Evolutionary conservation across 1,139 yeast species (phyloP).

Genomic region (Arxiozyma bovina): DNA sequence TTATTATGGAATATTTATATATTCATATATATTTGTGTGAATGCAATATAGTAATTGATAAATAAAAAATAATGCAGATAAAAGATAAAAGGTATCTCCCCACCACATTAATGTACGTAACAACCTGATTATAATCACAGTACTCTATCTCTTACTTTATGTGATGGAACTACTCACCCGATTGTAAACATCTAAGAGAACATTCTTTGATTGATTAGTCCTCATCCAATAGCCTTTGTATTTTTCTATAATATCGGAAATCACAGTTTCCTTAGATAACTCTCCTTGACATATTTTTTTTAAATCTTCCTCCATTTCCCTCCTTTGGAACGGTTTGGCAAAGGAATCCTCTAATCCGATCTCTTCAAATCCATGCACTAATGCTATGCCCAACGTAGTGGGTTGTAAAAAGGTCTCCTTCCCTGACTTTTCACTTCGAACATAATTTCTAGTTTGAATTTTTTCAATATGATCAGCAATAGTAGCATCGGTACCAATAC

Average conservation of each 20-base stretch:
- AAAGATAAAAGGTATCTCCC: not conserved
- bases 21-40: not conserved
- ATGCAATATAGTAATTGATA: not conserved
- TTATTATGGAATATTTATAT: not conserved
- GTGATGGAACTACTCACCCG: slow-evolving; percentile 15
- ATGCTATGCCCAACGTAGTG: slow-evolving; percentile 73
- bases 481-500: slow-evolving; percentile 98
- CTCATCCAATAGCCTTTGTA: slow-evolving; percentile 54
- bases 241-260: slow-evolving; percentile 46
- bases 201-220: slow-evolving; percentile 24
- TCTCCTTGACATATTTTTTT: slow-evolving; percentile 61
- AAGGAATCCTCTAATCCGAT: slow-evolving; percentile 69
- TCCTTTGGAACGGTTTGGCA: slow-evolving; percentile 82
- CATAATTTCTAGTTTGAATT: slow-evolving; percentile 58
- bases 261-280: slow-evolving; percentile 45
- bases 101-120: not conserved
- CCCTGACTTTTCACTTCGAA: slow-evolving; percentile 40
- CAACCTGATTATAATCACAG: not conserved
- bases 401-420: slow-evolving; percentile 52
- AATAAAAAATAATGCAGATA: not conserved
- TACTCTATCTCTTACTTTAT: not conserved
- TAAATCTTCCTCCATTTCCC: slow-evolving; percentile 62
- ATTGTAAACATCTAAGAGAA: slow-evolving; percentile 27
- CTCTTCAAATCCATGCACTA: slow-evolving; percentile 80
- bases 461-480: slow-evolving; percentile 96